Evolutionary conservation across 2,329 filamentous ascomycete species (phyloP).

Genomic region (Fusarium sp.): DNA sequence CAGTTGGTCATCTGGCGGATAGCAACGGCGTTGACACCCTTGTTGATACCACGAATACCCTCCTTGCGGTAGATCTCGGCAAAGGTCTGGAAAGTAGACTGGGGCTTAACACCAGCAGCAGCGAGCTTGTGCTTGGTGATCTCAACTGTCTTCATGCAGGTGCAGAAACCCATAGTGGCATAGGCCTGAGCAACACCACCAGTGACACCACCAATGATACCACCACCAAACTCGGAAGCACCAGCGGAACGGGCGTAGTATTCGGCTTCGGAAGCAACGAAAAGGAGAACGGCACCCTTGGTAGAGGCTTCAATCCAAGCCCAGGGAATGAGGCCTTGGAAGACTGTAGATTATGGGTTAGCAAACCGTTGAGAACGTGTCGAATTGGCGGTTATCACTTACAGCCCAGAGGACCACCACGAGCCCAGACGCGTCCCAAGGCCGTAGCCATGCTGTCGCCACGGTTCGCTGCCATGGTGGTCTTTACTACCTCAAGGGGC

Average conservation of each 20-base stretch:
- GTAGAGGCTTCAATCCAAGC: conserved; percentile 99
- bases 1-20: conserved; percentile 99
- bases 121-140: conserved; percentile 99
- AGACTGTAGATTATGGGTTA: conserved; percentile 72
- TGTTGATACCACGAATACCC: conserved; percentile 96
- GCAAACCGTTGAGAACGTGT: conserved; percentile 10
- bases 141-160: conserved; percentile 99
- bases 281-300: conserved; percentile 98
- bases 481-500: conserved; percentile 99
- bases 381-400: conserved; percentile 56
- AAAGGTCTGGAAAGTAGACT: conserved; percentile 93
- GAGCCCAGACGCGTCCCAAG: conserved; percentile 88
- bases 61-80: conserved; percentile 96
- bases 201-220: conserved; percentile 90
- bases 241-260: conserved; percentile 88
- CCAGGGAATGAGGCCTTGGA: conserved; percentile 99
- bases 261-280: conserved; percentile 98
- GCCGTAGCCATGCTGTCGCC: conserved; percentile 85
- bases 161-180: conserved; percentile 99
- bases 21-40: conserved; percentile 97
- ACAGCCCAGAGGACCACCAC: conserved; percentile 95
- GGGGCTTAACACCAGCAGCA: conserved; percentile 82
- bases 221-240: conserved; percentile 85
- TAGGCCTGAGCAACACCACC: conserved; percentile 98
- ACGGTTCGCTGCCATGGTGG: conserved; percentile 98